A percentile compares a stretch with the other conserved stretches of the same genome.
These are phyloP conservation scores for Aureobasidium zeae DNA, from an alignment of 2,329 filamentous ascomycete genomes.

Conservation along the genomic window DNA sequence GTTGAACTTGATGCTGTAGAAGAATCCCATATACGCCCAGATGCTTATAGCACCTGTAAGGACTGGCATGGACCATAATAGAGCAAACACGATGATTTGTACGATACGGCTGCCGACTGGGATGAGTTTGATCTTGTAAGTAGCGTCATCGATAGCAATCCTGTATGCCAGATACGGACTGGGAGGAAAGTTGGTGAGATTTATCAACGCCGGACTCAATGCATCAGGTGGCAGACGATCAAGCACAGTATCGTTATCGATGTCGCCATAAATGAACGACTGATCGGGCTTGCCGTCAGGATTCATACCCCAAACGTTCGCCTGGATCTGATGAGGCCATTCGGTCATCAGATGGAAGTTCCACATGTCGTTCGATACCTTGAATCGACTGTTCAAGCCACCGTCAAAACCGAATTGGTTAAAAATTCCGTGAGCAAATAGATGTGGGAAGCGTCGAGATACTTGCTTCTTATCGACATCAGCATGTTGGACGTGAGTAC, in stretches of 20 bases:
- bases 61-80: slow-evolving; percentile 47
- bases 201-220: slow-evolving; percentile 46
- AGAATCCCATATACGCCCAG: slow-evolving; percentile 50
- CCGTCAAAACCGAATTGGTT: slow-evolving; percentile 57
- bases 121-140: slow-evolving; percentile 41
- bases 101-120: slow-evolving; percentile 45
- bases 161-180: slow-evolving; percentile 48
- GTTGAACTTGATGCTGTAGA: slow-evolving; percentile 57
- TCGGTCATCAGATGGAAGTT: slow-evolving; percentile 52
- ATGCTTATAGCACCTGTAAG: slow-evolving; percentile 42
- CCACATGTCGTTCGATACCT: slow-evolving; percentile 46
- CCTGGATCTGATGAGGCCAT: slow-evolving; percentile 52
- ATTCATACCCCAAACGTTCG: slow-evolving; percentile 61
- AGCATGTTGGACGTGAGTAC: slow-evolving; percentile 51
- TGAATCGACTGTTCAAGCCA: slow-evolving; percentile 47
- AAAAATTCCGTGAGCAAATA: slow-evolving; percentile 53
- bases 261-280: slow-evolving; percentile 50
- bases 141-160: slow-evolving; percentile 48
- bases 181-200: slow-evolving; percentile 48
- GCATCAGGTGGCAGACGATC: slow-evolving; percentile 54
- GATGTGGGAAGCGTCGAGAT: slow-evolving; percentile 49
- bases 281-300: slow-evolving; percentile 53
- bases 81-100: slow-evolving; percentile 47
- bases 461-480: slow-evolving; percentile 36
- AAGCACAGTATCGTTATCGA: slow-evolving; percentile 50